Conservation (phyloP, 805 yeast species). For the Yarrowia hollandica region DNA sequence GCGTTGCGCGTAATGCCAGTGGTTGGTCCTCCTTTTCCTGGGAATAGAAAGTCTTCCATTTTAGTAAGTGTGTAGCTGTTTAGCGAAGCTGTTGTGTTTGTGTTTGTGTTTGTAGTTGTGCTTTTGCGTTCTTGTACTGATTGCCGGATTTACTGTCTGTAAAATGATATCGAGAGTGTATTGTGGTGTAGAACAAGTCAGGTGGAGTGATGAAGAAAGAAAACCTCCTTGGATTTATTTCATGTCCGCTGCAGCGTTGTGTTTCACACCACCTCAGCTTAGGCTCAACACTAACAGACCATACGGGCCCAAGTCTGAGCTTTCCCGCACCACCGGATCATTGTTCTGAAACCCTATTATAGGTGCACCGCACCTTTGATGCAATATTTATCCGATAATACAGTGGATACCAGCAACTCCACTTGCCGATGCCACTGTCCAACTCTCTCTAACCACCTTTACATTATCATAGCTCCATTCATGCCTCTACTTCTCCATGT, state of each 20-base stretch:
- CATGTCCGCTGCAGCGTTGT: slow-evolving; percentile 12
- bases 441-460: not conserved
- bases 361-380: slow-evolving; percentile 5
- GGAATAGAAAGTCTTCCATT: slow-evolving; percentile 25
- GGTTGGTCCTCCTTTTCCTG: slow-evolving; percentile 11
- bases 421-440: not conserved
- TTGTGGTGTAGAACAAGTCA: not conserved
- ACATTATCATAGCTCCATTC: slow-evolving; percentile 10
- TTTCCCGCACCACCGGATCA: slow-evolving; percentile 17
- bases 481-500: not conserved
- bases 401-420: not conserved
- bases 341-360: not conserved
- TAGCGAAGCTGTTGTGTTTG: slow-evolving; percentile 2
- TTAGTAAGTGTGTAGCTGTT: not conserved
- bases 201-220: slow-evolving; percentile 4
- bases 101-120: not conserved
- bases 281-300: slow-evolving; percentile 6
- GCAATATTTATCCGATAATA: not conserved
- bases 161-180: not conserved
- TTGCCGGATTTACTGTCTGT: not conserved
- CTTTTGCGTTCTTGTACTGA: not conserved
- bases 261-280: slow-evolving; percentile 25
- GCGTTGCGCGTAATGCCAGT: slow-evolving; percentile 20
- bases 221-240: not conserved
- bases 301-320: not conserved